Evolutionary conservation across 768 basidiomycete genomes (phyloP), one percentile per base, ranked within the genome.

Genomic region (Gloeophyllum trabeum): DNA sequence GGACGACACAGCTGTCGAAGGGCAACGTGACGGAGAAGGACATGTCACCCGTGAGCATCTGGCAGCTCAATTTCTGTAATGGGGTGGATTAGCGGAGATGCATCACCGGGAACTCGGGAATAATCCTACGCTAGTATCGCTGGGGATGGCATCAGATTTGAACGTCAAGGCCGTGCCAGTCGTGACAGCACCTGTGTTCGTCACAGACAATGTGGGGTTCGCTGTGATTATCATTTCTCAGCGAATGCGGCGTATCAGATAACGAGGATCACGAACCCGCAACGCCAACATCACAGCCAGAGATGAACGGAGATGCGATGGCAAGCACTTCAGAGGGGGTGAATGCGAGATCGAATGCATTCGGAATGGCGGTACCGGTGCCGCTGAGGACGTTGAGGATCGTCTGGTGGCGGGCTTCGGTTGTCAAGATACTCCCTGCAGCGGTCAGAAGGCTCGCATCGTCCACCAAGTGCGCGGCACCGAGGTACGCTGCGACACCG

Each of bases 321-420:
- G 83, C 76, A 35, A 89, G 70, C 21, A 87, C 75, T 55, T 89
- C 81, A 26, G 61, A 60, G 7, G 86, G 83, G 10, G 62, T 63
- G n/a, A 92, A 63, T 5, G 77, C 65, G 20, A 89, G 63, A 55
- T 91, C 88, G 54, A 88, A 90, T 1, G 81, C 66, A 35, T 70
- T 57, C 4, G 86, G 79, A 43, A 84, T 75, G 14, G 77, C 66
- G 3, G 67, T 68, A 13, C 73, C 78, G 45, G 59, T 61, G 13
- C 70, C 68, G 35, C 70, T 71, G 41, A 91, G 51, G 46, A 87
- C 51, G 63, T 90, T 89, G 40, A 88, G 69, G 34, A 90, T 59
- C 1, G 81, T 79, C 56, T 82, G 78, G 52, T 92, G 88, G 37
- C 88, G 79, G n/a, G 85, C 80, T 54, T 91, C 88, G 37, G 86